Percentiles rank a stretch among this genome's conserved stretches.
These are phyloP conservation scores for Exophiala sideris DNA, from an alignment of 2,329 filamentous ascomycete genomes.

Conservation along the genomic window DNA sequence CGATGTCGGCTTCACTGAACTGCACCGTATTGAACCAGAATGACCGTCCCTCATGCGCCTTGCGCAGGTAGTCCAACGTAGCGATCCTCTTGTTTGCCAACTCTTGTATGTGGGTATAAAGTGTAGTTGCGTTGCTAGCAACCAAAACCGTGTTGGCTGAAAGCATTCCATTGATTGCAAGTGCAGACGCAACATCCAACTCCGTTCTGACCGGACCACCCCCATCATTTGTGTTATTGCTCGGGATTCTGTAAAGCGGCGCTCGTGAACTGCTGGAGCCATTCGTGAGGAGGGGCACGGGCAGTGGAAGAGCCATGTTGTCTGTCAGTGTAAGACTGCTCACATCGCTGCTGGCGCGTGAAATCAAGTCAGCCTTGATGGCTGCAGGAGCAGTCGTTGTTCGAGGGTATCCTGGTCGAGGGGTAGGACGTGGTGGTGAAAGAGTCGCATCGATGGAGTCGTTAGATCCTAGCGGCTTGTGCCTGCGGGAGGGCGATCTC, in stretches of 20 bases:
- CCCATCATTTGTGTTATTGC: slow-evolving; percentile 6
- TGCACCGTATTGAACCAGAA: slow-evolving; percentile 99
- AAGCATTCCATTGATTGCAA: slow-evolving; percentile 20
- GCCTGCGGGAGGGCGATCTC: slow-evolving; percentile 26
- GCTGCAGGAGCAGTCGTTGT: slow-evolving; percentile 21
- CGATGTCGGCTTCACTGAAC: slow-evolving; percentile 77
- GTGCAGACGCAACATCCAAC: slow-evolving; percentile 13
- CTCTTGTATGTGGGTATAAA: slow-evolving; percentile 73
- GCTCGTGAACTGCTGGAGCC: slow-evolving; percentile 6
- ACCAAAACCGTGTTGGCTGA: background rate
- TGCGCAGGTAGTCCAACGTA: slow-evolving; percentile 86
- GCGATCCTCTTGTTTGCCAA: slow-evolving; percentile 88
- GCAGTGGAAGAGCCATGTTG: slow-evolving; percentile 18
- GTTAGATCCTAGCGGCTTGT: slow-evolving; percentile 25
- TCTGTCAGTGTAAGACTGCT: slow-evolving; percentile 5
- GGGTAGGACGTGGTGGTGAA: slow-evolving; percentile 16
- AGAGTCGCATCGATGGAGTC: slow-evolving; percentile 22
- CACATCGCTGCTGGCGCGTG: slow-evolving; percentile 22
- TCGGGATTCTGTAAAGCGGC: slow-evolving; percentile 10
- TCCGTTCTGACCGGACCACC: slow-evolving; percentile 5
- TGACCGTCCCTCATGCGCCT: slow-evolving; percentile 90
- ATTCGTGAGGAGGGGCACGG: slow-evolving; percentile 1
- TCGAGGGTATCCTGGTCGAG: slow-evolving; percentile 17
- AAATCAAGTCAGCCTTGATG: slow-evolving; percentile 14
- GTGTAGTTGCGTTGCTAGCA: slow-evolving; percentile 7